Evolutionary conservation across 164 flowering plant genomes (phyloP).

Genomic region (Warburgia ugandensis): DNA sequence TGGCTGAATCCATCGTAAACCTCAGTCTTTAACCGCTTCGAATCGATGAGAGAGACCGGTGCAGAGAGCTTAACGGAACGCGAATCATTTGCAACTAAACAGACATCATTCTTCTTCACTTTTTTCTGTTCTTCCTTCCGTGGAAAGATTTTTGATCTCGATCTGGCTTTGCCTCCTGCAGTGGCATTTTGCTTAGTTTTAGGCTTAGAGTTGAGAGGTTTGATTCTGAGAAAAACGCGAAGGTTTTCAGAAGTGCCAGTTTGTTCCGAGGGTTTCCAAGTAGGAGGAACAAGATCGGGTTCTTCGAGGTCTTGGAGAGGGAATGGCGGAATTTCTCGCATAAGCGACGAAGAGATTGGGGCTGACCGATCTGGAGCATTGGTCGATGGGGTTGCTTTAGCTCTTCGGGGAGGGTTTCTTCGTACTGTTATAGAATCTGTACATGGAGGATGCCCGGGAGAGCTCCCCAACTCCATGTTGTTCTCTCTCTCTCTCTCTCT

Average conservation of each 20-base stretch:
- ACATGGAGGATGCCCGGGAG: no score
- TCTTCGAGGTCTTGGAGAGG: conserved; percentile 28
- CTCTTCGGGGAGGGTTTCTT: conserved; percentile 64
- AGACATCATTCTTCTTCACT: conserved; percentile 16
- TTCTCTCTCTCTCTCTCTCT: no score
- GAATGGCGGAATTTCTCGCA: conserved; percentile 22
- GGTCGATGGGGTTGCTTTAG: conserved; percentile 44
- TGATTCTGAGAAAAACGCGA: conserved; percentile 51
- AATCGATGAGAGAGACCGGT: conserved; percentile 36
- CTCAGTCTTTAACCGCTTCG: conserved; percentile 56
- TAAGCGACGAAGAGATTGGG: conserved; percentile 4
- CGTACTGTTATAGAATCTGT: no score
- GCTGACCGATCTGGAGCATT: conserved; percentile 7
- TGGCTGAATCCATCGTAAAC: conserved; percentile 67
- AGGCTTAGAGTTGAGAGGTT: conserved; percentile 25
- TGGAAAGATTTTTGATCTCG: conserved; percentile 21
- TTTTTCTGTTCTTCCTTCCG: conserved; percentile 26
- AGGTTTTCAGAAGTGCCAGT: conserved; percentile 28
- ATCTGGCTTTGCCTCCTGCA: background rate
- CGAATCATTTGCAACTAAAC: conserved; percentile 38
- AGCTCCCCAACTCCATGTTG: no score
- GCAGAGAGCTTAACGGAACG: conserved; percentile 50
- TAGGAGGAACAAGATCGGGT: conserved; percentile 15
- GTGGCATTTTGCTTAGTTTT: conserved; percentile 4
- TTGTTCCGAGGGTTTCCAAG: conserved; percentile 12